phyloP scores from a whole-genome alignment of 306 rosid species.

The Myrica gale region DNA sequence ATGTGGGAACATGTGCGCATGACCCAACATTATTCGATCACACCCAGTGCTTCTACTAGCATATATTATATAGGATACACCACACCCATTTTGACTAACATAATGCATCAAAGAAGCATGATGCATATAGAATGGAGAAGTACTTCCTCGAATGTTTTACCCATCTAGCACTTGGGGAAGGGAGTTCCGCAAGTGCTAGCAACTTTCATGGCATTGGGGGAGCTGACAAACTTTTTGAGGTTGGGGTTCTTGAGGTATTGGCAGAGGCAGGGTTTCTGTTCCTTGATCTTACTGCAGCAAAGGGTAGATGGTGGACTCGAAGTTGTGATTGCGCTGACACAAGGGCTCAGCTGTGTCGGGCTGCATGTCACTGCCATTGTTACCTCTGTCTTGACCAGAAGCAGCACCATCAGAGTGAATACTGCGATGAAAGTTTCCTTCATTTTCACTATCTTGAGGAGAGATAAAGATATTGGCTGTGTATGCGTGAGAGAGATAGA shows the following conservation, averaged over 20 bases:
- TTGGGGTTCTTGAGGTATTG: conserved; percentile 83
- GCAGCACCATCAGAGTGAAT: conserved; percentile 50
- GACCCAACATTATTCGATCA: conserved; percentile 36
- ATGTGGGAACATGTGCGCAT: conserved; percentile 39
- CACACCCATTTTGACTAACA: conserved; percentile 44
- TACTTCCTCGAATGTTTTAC: conserved; percentile 13
- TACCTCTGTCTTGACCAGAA: conserved; percentile 45
- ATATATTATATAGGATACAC: conserved; percentile 30
- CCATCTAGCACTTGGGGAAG: conserved; percentile 69
- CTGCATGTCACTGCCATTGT: conserved; percentile 80
- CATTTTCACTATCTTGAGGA: conserved; percentile 47
- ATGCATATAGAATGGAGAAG: conserved; percentile 20
- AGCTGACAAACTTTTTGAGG: conserved; percentile 80
- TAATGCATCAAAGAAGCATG: conserved; percentile 29
- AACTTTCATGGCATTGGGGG: conserved; percentile 94
- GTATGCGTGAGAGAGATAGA: conserved; percentile 7
- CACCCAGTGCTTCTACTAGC: conserved; percentile 31
- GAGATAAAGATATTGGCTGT: conserved; percentile 5
- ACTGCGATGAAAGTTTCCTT: conserved; percentile 60
- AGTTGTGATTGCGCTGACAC: conserved; percentile 84
- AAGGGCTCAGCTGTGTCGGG: conserved; percentile 73
- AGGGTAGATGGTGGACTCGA: conserved; percentile 67
- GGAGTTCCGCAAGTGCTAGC: conserved; percentile 94
- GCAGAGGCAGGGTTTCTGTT: conserved; percentile 96
- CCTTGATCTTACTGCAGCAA: conserved; percentile 90